Base-by-base conservation (phyloP, 2,329 filamentous ascomycete species). In the Aspergillus pseudonomiae region DNA sequence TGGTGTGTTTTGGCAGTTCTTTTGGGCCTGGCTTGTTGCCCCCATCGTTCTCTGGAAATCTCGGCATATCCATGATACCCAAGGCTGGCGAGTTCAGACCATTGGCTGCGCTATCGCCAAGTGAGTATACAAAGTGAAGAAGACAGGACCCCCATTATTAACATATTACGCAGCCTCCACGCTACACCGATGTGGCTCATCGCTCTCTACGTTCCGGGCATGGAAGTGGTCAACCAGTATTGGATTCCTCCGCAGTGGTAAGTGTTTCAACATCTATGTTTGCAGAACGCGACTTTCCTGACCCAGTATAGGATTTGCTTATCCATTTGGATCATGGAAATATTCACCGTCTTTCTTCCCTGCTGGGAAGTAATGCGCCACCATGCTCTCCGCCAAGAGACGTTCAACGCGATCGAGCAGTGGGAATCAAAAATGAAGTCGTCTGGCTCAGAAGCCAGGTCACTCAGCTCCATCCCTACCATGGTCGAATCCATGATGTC, bases 121-220 rank as follows among this genome's bases (percentile, higher is more conserved):
- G 77, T 82, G 67, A 57, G 64, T 55, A 43, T 74, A 80, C 79
- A 4, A 28, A 11, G 11, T 12, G 12, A 54, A 16, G 11, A 30
- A 32, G 21, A 3, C n/a, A 46, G 7, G 3, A 39, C 14, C 65
- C 65, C 14, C 21, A 21, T 24, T 14, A 16, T 26, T 55, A 14
- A 41, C 55, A 32, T 60, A n/a, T 53, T 14, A 14, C 45, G 12
- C 30, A 88, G 86, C 61, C 82, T 91, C 24, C 88, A 85, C 61
- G 88, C 88, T 26, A 86, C 88, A 10, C 89, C 89, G 0, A 83
- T 91, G 78, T 91, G 88, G 88, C 82, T 91, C 43, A 76, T 78
- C 46, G 80, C 78, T 41, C 75, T 88, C 28, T 88, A 86, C 60
- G 77, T 87, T 16, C 82, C 85, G 6, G 79, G 67, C 10, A 84